Percentiles rank a stretch among this genome's conserved stretches.
Conservation (phyloP, 2,329 filamentous ascomycete species). For the Periconia digitata region DNA sequence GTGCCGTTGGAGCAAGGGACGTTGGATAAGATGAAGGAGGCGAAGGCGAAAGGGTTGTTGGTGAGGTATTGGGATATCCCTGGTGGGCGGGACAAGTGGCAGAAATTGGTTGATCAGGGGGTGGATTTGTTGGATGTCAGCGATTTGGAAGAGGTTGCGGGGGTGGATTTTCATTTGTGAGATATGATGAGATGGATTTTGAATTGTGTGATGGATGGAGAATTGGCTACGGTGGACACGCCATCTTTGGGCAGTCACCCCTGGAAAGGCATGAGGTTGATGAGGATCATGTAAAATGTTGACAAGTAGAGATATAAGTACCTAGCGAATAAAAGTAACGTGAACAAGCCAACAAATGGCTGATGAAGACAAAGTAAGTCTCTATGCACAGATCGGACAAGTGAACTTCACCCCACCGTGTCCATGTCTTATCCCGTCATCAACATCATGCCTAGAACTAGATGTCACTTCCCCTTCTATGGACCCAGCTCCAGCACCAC, state of each 20-base stretch:
- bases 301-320: too few relatives aligned
- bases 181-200: too few relatives aligned
- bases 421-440: not conserved
- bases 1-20: constrained; percentile 36
- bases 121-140: constrained; percentile 59
- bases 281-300: too few relatives aligned
- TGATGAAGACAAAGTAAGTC: not conserved
- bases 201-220: not conserved
- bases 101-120: constrained; percentile 53
- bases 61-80: constrained; percentile 63
- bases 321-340: too few relatives aligned
- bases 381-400: not conserved
- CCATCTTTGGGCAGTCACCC: too few relatives aligned
- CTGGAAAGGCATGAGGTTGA: too few relatives aligned
- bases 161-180: not conserved
- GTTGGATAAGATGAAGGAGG: constrained; percentile 52
- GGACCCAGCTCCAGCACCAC: not conserved
- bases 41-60: constrained; percentile 56
- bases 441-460: too few relatives aligned
- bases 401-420: not conserved
- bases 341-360: too few relatives aligned
- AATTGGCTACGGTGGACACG: too few relatives aligned
- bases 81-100: constrained; percentile 55
- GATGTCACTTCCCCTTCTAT: too few relatives aligned
- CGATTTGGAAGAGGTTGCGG: constrained; percentile 10